A percentile compares a stretch with the other conserved stretches of the same genome.
phyloP scores from a whole-genome alignment of 140 eudicot species.

The Stevia rebaudiana region DNA sequence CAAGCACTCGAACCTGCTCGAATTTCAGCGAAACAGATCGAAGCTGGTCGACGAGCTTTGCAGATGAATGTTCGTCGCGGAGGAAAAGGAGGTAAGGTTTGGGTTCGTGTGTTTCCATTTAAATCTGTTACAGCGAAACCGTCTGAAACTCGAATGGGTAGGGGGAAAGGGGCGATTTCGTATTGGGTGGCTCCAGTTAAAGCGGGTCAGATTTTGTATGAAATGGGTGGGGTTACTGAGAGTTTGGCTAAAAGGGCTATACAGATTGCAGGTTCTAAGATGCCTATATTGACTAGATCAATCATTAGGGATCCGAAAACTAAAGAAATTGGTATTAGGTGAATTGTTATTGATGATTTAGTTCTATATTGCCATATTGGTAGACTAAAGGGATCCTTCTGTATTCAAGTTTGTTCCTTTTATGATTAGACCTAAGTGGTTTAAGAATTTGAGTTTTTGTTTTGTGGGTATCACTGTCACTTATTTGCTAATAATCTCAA shows the following conservation, averaged over 20 bases:
- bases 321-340: conserved; percentile 30
- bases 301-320: conserved; percentile 21
- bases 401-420: background rate
- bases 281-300: conserved; percentile 36
- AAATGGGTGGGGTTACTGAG: conserved; percentile 44
- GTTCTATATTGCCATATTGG: conserved; percentile 2
- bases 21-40: conserved; percentile 39
- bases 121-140: conserved; percentile 44
- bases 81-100: conserved; percentile 38
- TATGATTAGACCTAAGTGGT: background rate
- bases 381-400: background rate
- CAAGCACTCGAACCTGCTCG: conserved; percentile 41
- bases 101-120: conserved; percentile 43
- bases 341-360: conserved; percentile 9
- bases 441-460: background rate
- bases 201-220: conserved; percentile 39
- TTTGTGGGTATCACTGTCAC: background rate
- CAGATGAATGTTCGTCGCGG: conserved; percentile 32
- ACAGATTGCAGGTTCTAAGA: conserved; percentile 38
- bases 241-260: conserved; percentile 34
- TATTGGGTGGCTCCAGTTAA: conserved; percentile 42
- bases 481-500: conserved; percentile 22
- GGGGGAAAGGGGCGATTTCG: conserved; percentile 43
- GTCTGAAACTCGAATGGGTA: conserved; percentile 41
- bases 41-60: conserved; percentile 38